Conservation (phyloP, 352 stramenopile genomes). For the Globisporangium spinosum region DNA sequence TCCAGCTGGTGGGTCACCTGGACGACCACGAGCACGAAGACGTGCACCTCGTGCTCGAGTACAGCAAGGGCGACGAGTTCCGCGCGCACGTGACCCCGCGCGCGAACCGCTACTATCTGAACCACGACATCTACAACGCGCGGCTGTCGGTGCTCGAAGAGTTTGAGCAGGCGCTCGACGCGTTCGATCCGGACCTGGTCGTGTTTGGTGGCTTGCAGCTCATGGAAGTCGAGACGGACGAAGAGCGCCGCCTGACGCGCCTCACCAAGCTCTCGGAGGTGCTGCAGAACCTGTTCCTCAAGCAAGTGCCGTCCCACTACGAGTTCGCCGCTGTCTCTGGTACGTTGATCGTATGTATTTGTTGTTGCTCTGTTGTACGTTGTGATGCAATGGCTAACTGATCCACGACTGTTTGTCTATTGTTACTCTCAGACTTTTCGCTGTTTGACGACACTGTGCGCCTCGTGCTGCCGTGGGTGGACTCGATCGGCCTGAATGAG, state of each 20-base stretch:
- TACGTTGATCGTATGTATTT: slow-evolving; percentile 10
- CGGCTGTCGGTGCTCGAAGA: slow-evolving; percentile 74
- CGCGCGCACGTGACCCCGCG: slow-evolving; percentile 56
- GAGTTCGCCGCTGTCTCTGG: slow-evolving; percentile 79
- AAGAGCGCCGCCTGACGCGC: slow-evolving; percentile 40
- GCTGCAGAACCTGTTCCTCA: slow-evolving; percentile 63
- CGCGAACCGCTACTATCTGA: slow-evolving; percentile 83
- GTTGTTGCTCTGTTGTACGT: background rate
- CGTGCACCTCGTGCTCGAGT: slow-evolving; percentile 80
- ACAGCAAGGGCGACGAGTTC: slow-evolving; percentile 62
- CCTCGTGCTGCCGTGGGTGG: slow-evolving; percentile 72
- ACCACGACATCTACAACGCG: slow-evolving; percentile 85
- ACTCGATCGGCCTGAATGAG: slow-evolving; percentile 81
- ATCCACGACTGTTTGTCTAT: background rate
- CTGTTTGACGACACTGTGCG: slow-evolving; percentile 80
- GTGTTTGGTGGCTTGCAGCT: slow-evolving; percentile 81
- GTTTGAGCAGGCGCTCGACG: slow-evolving; percentile 57
- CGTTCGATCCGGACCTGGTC: slow-evolving; percentile 65
- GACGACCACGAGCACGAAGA: slow-evolving; percentile 62
- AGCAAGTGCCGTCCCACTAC: slow-evolving; percentile 67
- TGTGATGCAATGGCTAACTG: background rate
- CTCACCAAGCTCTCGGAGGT: slow-evolving; percentile 64
- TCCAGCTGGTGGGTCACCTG: slow-evolving; percentile 66
- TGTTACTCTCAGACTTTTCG: slow-evolving; percentile 48
- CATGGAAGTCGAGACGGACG: slow-evolving; percentile 80